phyloP scores from a whole-genome alignment of 1,139 yeast species.

The Pneumocystis oryctolagi region DNA sequence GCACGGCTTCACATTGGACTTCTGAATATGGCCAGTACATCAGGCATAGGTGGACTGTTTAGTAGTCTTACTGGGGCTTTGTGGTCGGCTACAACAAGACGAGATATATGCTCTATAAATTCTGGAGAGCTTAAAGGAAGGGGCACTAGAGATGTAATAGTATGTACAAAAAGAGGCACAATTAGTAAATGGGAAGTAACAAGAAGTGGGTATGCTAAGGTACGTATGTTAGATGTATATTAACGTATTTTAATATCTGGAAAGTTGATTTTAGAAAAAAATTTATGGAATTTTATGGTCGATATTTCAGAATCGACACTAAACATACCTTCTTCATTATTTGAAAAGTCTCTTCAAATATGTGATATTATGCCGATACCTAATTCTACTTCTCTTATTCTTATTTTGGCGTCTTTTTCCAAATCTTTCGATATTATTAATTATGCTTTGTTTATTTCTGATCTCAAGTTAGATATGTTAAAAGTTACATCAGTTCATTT shows the following conservation, averaged over 20 bases:
- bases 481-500: slow-evolving; percentile 49
- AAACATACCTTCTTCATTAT: slow-evolving; percentile 27
- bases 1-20: slow-evolving; percentile 39
- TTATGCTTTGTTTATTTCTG: slow-evolving; percentile 42
- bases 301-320: slow-evolving; percentile 16
- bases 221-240: background rate
- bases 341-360: slow-evolving; percentile 30
- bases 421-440: slow-evolving; percentile 20
- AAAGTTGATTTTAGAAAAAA: slow-evolving; percentile 26
- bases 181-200: slow-evolving; percentile 36
- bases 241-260: slow-evolving; percentile 22
- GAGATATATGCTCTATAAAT: slow-evolving; percentile 47
- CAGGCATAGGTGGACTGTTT: slow-evolving; percentile 21
- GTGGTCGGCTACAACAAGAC: slow-evolving; percentile 18
- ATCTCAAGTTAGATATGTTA: slow-evolving; percentile 39
- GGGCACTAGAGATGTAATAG: slow-evolving; percentile 34
- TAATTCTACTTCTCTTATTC: slow-evolving; percentile 21
- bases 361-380: slow-evolving; percentile 34
- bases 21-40: slow-evolving; percentile 14
- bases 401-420: slow-evolving; percentile 35
- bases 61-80: slow-evolving; percentile 15
- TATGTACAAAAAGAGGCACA: slow-evolving; percentile 31
- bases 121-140: slow-evolving; percentile 41
- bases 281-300: slow-evolving; percentile 28
- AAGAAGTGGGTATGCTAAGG: slow-evolving; percentile 27